Base-by-base conservation (phyloP, 495 filamentous ascomycete species). In the Penicillium flavigenum region DNA sequence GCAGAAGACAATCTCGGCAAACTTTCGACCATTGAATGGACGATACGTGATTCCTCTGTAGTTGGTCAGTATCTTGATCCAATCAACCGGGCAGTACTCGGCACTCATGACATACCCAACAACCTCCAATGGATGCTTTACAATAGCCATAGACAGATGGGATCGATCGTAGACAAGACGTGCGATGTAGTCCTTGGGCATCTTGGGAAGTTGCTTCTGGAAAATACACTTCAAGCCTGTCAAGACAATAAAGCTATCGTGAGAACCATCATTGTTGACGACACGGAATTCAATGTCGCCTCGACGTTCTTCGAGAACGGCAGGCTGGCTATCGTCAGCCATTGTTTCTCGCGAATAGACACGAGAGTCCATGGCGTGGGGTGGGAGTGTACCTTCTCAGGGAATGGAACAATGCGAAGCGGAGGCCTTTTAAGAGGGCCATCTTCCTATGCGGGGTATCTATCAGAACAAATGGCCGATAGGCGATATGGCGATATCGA, bases 131-230 rank as follows among this genome's bases (percentile, higher is more conserved):
- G 93, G 92, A 64, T 95, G 92, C 77, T 97, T 98, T 51, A 98
- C 90, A 63, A 98, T 98, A 24, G 95, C 94, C 63, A 98, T 96
- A 5, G 90, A 95, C 32, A 97, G 70, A 79, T 98, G 94, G 20
- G 94, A 96, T 31, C 94, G 86, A 73, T 98, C 94, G 71, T 98
- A 98, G 29, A 98, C 94, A 8, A 98, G 83, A 24, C 94, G 86
- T 19, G 94, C 94, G 57, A 98, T 98, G 70, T 98, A 98, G 64
- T 98, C 93, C 73, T 96, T 96, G 1, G 94, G 94, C 94, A 98
- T 98, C 73, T 98, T 98, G 1, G 94, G 94, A 0, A 98, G 81
- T 62, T 98, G 94, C 58, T 98, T 98, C 71, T 98, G 94, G 67
- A 98, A 98, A 51, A 98, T 96, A 67, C 92, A 96, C 71, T 98